Percentiles rank a stretch among this genome's conserved stretches.
Evolutionary conservation across 805 yeast species (phyloP).

Genomic region (Candida orba): DNA sequence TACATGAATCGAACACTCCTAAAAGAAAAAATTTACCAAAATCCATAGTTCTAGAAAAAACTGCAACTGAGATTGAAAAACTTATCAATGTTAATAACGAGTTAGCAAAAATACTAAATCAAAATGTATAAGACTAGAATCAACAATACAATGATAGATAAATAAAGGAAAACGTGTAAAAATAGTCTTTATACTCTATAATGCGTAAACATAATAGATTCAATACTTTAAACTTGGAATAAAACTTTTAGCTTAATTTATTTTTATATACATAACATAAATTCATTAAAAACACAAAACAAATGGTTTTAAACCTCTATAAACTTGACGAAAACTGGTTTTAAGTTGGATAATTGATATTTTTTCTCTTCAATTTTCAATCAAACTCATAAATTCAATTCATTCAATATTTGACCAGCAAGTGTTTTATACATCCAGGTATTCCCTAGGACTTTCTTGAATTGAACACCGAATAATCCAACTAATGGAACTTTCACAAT

Average conservation of each 20-base stretch:
- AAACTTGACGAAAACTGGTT: too few relatives aligned
- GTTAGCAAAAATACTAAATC: neutral
- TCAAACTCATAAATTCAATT: slow-evolving; percentile 17
- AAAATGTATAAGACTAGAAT: neutral
- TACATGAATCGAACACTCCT: neutral
- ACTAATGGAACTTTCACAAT: slow-evolving; percentile 88
- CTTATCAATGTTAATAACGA: slow-evolving; percentile 10
- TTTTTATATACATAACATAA: neutral
- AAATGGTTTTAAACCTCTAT: too few relatives aligned
- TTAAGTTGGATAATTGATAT: too few relatives aligned
- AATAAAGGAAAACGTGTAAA: too few relatives aligned
- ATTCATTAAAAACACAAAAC: neutral
- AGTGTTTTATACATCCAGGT: slow-evolving; percentile 92
- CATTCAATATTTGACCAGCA: slow-evolving; percentile 69
- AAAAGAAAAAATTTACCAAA: slow-evolving; percentile 17
- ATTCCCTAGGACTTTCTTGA: slow-evolving; percentile 87
- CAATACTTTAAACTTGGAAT: too few relatives aligned
- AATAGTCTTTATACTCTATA: too few relatives aligned
- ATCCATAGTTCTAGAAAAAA: slow-evolving; percentile 17
- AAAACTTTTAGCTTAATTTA: neutral
- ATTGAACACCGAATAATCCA: slow-evolving; percentile 88
- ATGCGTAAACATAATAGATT: too few relatives aligned
- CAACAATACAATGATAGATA: neutral
- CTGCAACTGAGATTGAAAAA: slow-evolving; percentile 17
- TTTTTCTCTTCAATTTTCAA: too few relatives aligned